Conservation (phyloP, 306 rosid species). For the Purshia tridentata region DNA sequence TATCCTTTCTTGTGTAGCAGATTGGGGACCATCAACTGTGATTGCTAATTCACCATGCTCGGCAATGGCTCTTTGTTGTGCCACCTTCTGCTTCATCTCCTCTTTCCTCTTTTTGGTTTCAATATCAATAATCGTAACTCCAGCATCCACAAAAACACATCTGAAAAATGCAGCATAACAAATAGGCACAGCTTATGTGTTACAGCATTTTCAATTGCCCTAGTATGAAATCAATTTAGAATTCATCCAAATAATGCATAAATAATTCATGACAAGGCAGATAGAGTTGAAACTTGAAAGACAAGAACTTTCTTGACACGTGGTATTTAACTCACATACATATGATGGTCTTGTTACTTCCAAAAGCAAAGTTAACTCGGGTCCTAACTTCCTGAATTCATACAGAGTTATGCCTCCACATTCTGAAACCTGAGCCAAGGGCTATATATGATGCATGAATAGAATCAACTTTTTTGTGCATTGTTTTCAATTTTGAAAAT, state of each 20-base stretch:
- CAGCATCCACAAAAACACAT: conserved; percentile 95
- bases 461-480: neutral
- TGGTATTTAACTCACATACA: neutral
- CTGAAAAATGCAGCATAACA: conserved; percentile 45
- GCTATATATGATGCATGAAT: neutral
- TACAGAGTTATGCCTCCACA: neutral
- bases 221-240: neutral
- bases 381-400: neutral
- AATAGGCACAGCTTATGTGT: conserved; percentile 1
- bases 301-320: neutral
- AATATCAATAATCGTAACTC: conserved; percentile 79
- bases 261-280: neutral
- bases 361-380: neutral
- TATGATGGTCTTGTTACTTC: neutral
- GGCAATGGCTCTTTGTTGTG: conserved; percentile 65
- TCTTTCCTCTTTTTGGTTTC: conserved; percentile 88
- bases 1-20: conserved; percentile 68
- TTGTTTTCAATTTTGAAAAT: neutral
- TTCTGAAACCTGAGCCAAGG: neutral
- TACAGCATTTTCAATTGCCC: neutral
- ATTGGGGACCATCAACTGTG: conserved; percentile 74
- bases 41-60: conserved; percentile 96
- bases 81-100: conserved; percentile 77
- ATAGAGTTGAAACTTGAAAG: neutral
- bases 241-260: too few relatives aligned